These are phyloP conservation scores for Diplodia intermedia DNA, from an alignment of 2,329 filamentous ascomycete species.

Conservation along the genomic window DNA sequence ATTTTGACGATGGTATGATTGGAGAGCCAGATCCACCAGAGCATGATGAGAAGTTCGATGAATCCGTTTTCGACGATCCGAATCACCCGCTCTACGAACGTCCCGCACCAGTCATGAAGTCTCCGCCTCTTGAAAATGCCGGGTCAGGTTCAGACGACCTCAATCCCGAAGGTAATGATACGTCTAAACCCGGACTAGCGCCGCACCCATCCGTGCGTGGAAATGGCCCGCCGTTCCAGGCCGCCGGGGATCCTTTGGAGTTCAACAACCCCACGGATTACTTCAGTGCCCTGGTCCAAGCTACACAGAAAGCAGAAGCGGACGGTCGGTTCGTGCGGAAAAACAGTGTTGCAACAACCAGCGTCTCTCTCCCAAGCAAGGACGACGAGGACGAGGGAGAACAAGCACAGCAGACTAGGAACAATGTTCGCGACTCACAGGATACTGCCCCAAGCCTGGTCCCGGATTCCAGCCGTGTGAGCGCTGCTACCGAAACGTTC, in stretches of 20 bases:
- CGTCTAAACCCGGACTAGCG: slow-evolving; percentile 4
- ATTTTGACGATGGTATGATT: slow-evolving; percentile 71
- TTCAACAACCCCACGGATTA: slow-evolving; percentile 71
- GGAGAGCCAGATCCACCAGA: slow-evolving; percentile 56
- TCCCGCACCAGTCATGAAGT: slow-evolving; percentile 37
- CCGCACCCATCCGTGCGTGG: slow-evolving; percentile 30
- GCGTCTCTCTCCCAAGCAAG: slow-evolving; percentile 41
- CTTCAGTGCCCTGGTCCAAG: slow-evolving; percentile 83
- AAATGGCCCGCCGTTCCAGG: slow-evolving; percentile 43
- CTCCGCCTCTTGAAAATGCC: neutral
- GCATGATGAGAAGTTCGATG: slow-evolving; percentile 69
- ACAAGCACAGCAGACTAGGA: slow-evolving; percentile 43
- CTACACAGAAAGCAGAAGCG: slow-evolving; percentile 76
- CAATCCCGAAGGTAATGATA: neutral
- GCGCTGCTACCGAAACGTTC: slow-evolving; percentile 43
- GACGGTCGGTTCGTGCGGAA: slow-evolving; percentile 76
- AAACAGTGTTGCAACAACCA: slow-evolving; percentile 52
- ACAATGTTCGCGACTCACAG: slow-evolving; percentile 34
- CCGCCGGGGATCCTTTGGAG: slow-evolving; percentile 41
- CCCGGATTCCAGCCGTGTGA: slow-evolving; percentile 59
- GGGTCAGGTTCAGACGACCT: slow-evolving; percentile 1
- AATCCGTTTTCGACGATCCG: slow-evolving; percentile 72
- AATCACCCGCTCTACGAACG: slow-evolving; percentile 57
- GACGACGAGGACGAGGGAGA: slow-evolving; percentile 34
- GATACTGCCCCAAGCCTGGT: slow-evolving; percentile 53